A percentile compares a stretch with the other conserved stretches of the same genome.
phyloP scores from a whole-genome alignment of 176 grass and related monocot species.

The Eragrostis curvula region DNA sequence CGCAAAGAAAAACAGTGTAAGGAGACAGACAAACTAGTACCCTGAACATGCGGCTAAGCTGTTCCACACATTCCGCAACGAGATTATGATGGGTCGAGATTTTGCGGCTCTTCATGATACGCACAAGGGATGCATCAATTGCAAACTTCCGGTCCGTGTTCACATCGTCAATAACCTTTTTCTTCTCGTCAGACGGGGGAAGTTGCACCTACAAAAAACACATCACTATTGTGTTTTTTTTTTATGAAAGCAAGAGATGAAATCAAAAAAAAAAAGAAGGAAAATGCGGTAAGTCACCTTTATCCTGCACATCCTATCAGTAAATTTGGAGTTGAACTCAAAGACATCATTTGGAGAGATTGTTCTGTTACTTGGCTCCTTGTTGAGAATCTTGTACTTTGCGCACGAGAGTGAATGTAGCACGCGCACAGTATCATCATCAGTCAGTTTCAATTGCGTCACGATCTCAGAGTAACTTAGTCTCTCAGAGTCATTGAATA shows the following conservation, averaged over 20 bases:
- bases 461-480: constrained; percentile 83
- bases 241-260: too few relatives aligned
- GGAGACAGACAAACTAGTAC: constrained; percentile 25
- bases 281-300: constrained; percentile 52
- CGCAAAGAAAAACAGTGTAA: not conserved
- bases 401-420: constrained; percentile 88
- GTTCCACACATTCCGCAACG: constrained; percentile 81
- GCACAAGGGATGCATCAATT: constrained; percentile 85
- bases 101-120: constrained; percentile 98
- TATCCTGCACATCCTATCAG: constrained; percentile 85
- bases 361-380: constrained; percentile 70
- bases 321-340: constrained; percentile 88
- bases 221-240: too few relatives aligned
- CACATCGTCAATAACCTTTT: constrained; percentile 89
- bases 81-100: constrained; percentile 76
- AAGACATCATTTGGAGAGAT: constrained; percentile 73
- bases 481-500: constrained; percentile 65
- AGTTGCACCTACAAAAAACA: constrained; percentile 62
- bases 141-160: constrained; percentile 83
- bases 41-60: constrained; percentile 92
- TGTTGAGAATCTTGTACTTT: constrained; percentile 79
- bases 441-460: constrained; percentile 70
- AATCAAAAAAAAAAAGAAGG: not conserved
- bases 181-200: constrained; percentile 91
- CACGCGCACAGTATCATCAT: constrained; percentile 80